Base-by-base conservation (phyloP, 371 early-diverging fungal genomes). In the Mortierella sp. region DNA sequence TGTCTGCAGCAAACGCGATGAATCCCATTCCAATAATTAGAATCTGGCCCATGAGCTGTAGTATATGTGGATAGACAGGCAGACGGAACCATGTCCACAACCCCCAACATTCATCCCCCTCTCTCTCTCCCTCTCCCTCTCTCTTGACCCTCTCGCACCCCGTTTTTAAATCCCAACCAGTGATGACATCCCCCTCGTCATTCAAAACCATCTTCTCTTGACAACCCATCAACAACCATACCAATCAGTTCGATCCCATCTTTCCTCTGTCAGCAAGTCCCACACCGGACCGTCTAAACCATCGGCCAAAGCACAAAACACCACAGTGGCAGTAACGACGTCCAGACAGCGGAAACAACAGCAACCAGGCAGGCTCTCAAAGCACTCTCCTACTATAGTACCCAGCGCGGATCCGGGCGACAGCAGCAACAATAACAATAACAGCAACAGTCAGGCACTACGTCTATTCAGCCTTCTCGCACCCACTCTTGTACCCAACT, bases 151-250 rank as follows among this genome's bases (percentile, higher is more conserved):
- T 46, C 12, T 46, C 12, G 4, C 24, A 38, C 41, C 38, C 68
- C 7, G 18, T 38, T 41, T 41, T 21, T 21, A 21, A 21, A 7
- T 35, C 21, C 41, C 41, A 24, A 6, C 1, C 68, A 24, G 21
- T 2, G 10, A 68, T 68, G 43, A 21, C 68, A 68, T 68, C 68
- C 68, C 41, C 68, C 4, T 68, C 41, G 68, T 35, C 68, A 68
- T 68, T 68, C 68, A 68, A 41, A 68, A 38, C 68, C 21, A 35
- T 68, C 68, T 38, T 65, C 11, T 38, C 41, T 8, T 21, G 35
- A 21, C 41, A 68, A 24, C 38, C 68, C 41, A 38, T 41, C 43
- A 8, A 10, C 68, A 10, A 68, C 56, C 24, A 27, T 18, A 12
- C 10, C 41, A 41, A 41, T 10, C 68, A 41, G 10, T 24, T 35